Evolutionary conservation across 257 asterid genomes (phyloP), one percentile per base, ranked within the genome.

Genomic region (Paraleonurus japonicus): DNA sequence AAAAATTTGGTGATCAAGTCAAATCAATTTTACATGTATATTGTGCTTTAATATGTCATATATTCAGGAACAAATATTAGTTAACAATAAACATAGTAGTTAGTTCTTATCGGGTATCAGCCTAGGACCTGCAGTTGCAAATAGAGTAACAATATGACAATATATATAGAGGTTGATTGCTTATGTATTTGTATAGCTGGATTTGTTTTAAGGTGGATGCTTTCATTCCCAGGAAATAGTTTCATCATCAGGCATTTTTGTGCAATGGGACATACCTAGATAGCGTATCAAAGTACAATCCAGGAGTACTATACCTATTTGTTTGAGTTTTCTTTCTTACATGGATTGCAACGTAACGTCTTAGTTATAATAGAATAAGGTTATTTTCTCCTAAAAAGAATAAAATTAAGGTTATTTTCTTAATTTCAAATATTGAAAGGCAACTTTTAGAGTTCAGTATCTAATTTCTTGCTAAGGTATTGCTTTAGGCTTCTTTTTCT

Each of bases 1-100:
- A 55, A 23, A 27, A 71, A 58, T 16, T 20, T 32, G 55, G 60
- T 10, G 35, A 71, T 57, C 51, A 12, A 72, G 50, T 47, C 22
- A 19, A 58, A 55, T 65, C 22, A 30, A n/a, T 45, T 0, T 39
- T 57, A 16, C 50, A 5, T 50, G 48, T 22, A 9, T 54, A 12
- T 4, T 57, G 54, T 65, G 30, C 54, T 37, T 78, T 23, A 20
- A 2, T 23, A 23, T 20, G 20, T 17, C 27, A 28, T 30, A 61
- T 24, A 9, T 26, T 66, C 61, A 4, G 45, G 32, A 62, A 54
- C 50, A 37, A 48, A 16, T 43, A 54, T 26, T 54, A 61, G 32
- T 66, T 39, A 10, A 63, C 33, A 7, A 33, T 50, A 37, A 33
- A 35, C 7, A 35, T 67, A 47, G 73, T 23, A 71, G 26, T 30